These are phyloP conservation scores for Yarrowia deformans DNA, from an alignment of 805 yeast genomes.

Conservation along the genomic window DNA sequence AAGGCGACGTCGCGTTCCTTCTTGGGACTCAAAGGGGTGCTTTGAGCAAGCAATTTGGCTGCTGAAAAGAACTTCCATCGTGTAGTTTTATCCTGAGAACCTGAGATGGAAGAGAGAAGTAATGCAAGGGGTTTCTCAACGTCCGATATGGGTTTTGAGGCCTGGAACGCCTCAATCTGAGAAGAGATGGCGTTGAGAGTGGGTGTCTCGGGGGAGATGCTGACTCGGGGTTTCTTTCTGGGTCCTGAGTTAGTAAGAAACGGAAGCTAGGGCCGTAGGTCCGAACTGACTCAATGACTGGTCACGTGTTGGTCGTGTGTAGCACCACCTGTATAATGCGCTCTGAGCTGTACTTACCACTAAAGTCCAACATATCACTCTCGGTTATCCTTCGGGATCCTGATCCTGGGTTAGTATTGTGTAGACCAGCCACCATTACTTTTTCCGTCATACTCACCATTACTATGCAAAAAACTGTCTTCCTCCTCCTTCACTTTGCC, in stretches of 20 bases:
- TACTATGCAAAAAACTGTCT: neutral
- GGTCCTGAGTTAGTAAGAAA: conserved; percentile 10
- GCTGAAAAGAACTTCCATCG: conserved; percentile 25
- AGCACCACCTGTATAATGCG: too few relatives aligned
- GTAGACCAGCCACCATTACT: too few relatives aligned
- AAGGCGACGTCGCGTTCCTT: neutral
- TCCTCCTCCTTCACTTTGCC: neutral
- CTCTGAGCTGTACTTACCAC: neutral
- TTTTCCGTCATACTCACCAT: neutral
- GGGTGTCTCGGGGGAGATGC: conserved; percentile 1
- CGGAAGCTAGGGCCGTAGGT: too few relatives aligned
- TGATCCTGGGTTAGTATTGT: neutral
- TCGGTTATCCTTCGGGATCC: neutral
- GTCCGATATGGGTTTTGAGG: neutral
- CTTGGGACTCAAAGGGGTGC: neutral
- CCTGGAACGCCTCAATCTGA: conserved; percentile 6
- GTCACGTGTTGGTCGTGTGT: too few relatives aligned
- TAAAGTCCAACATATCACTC: neutral
- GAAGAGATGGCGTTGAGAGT: neutral
- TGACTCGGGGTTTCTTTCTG: conserved; percentile 1
- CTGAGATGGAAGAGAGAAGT: neutral
- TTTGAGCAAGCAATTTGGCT: neutral
- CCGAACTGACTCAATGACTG: too few relatives aligned
- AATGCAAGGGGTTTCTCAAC: neutral
- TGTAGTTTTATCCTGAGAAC: conserved; percentile 19